Base-by-base conservation (phyloP, 2,329 filamentous ascomycete species). In the Talaromyces sp. region DNA sequence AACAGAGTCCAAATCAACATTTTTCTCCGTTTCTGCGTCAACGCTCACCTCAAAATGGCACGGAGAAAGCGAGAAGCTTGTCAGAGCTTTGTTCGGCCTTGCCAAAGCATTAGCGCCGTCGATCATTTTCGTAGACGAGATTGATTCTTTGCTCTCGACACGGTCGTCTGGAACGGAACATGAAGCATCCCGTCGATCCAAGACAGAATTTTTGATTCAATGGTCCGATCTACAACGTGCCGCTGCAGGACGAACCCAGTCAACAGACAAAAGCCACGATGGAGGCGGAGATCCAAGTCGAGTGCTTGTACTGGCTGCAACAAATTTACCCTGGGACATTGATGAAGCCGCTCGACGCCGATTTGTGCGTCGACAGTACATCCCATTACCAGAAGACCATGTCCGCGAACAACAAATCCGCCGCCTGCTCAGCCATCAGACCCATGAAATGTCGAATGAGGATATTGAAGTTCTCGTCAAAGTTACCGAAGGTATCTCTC, bases 91-190 rank as follows among this genome's bases (percentile, higher is more conserved):
- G 0, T 99, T 99, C 75, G 87, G 87, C 0, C 81, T 98, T n/a
- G 93, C 95, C 5, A 96, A 96, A 75, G 84, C 88, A 41, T 84
- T 98, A 52, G 93, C 95, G 0, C 95, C 95, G 0, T 95, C 91
- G 67, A 98, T 99, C 75, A 98, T 99, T 66, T 99, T 99, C 71
- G 93, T 99, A 4, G 95, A 99, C 73, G 95, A 99, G 75, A 99
- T 99, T 68, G 95, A 99, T 76, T 97, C 93, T 0, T 81, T 99
- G 0, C 84, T 99, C 0, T 96, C 93, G 0, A 88, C 93, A 17
- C 85, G 95, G 61, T 91, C 92, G 0, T 89, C 89, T 1, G 75
- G 77, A 3, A 90, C 91, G 1, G 95, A 98, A 73, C 91, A 98
- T 71, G 95, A 99, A 78, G 92, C 95, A 0, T 96, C 93, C 0